Conservation (phyloP, 2,329 filamentous ascomycete species). For the Sporothrix schenckii region DNA sequence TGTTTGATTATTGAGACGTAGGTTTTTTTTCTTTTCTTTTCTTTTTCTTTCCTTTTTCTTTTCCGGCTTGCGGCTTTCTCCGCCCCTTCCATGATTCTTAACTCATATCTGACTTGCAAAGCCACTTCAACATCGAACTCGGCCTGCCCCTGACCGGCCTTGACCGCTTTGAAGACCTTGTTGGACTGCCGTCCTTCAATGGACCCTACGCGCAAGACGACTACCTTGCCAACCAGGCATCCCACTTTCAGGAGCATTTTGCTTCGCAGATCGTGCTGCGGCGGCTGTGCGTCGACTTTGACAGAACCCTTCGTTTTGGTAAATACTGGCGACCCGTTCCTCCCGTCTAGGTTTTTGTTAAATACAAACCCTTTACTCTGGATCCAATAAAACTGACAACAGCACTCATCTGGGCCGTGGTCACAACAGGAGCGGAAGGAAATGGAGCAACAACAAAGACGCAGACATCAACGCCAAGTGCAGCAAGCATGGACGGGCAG, state of each 20-base stretch:
- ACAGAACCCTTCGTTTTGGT: slow-evolving; percentile 39
- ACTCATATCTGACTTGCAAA: slow-evolving; percentile 13
- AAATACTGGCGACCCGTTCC: background rate
- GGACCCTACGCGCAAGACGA: slow-evolving; percentile 53
- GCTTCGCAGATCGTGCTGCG: slow-evolving; percentile 62
- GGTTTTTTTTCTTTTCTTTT: slow-evolving; percentile 31
- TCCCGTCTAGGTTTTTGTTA: background rate
- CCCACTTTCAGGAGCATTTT: slow-evolving; percentile 62
- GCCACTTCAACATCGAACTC: slow-evolving; percentile 57
- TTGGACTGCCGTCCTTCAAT: slow-evolving; percentile 59
- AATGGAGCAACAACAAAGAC: background rate
- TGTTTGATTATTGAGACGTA: slow-evolving; percentile 60
- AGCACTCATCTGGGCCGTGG: background rate
- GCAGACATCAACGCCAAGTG: background rate
- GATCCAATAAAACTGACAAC: background rate
- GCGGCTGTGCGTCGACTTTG: slow-evolving; percentile 56
- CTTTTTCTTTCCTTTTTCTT: slow-evolving; percentile 16
- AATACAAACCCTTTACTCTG: background rate
- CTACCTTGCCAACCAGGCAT: slow-evolving; percentile 52
- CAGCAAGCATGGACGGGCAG: background rate
- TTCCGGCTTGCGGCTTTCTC: too few species aligned
- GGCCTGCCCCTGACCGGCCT: slow-evolving; percentile 61
- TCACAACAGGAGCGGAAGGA: background rate
- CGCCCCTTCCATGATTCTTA: too few species aligned
- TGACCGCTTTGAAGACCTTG: slow-evolving; percentile 54